Evolutionary conservation across 176 grass and related monocot species (phyloP).

Genomic region (Stipa capillata): DNA sequence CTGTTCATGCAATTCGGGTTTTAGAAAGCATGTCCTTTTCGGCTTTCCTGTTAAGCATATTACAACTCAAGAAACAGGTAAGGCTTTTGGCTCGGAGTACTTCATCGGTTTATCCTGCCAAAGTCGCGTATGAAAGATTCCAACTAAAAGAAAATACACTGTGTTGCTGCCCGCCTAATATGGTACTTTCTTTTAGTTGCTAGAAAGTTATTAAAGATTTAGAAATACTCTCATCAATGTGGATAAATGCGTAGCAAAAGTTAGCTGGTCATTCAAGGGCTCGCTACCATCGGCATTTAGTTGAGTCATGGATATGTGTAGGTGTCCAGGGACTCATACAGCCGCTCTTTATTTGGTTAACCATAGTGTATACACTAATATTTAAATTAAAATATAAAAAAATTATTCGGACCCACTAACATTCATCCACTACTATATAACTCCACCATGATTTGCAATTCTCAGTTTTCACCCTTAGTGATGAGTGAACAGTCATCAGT

Average conservation of each 20-base stretch:
- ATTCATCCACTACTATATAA: background rate
- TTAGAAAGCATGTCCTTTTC: background rate
- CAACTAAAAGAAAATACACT: background rate
- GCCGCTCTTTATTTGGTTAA: background rate
- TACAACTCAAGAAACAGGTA: background rate
- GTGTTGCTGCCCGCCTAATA: background rate
- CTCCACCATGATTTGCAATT: too few relatives aligned
- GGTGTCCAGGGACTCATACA: background rate
- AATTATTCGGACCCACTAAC: background rate
- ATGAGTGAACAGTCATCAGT: background rate
- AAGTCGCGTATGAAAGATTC: background rate
- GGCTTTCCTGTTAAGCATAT: background rate
- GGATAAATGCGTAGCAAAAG: background rate
- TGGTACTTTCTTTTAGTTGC: background rate
- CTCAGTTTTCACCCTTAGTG: too few relatives aligned
- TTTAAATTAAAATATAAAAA: background rate
- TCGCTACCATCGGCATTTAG: background rate
- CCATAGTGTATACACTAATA: background rate
- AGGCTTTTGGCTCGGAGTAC: background rate
- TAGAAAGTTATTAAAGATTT: background rate
- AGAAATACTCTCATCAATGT: background rate
- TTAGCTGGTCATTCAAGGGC: background rate
- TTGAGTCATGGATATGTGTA: background rate
- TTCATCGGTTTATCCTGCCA: background rate
- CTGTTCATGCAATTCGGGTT: background rate